A percentile compares a stretch with the other conserved stretches of the same genome.
phyloP scores from a whole-genome alignment of 2,329 filamentous ascomycete species.

The Colletotrichum camelliae region DNA sequence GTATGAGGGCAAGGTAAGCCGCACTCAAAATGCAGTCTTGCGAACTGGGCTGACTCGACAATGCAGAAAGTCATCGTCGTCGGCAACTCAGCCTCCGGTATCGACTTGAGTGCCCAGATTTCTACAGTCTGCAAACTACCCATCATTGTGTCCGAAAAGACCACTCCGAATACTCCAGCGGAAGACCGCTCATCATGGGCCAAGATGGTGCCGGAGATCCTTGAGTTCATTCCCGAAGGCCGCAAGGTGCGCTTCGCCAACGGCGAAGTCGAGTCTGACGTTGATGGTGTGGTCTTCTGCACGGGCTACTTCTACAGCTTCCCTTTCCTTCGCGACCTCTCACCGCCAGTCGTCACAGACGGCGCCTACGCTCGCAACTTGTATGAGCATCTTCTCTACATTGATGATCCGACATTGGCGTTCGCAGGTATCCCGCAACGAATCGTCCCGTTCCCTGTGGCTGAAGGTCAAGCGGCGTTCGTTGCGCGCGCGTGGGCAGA shows the following conservation, averaged over 20 bases:
- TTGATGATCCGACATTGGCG: conserved; percentile 66
- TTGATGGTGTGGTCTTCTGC: conserved; percentile 85
- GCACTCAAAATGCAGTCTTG: rapidly evolving
- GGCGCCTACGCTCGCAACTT: conserved; percentile 65
- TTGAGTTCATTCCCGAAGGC: conserved; percentile 48
- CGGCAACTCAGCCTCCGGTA: conserved; percentile 73
- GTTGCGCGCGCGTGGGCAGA: conserved; percentile 71
- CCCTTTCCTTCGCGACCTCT: conserved; percentile 66
- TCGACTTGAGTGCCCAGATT: conserved; percentile 72
- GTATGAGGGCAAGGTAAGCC: conserved; percentile 35
- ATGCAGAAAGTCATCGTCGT: conserved; percentile 68
- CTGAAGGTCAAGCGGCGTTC: conserved; percentile 72
- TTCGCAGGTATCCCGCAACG: conserved; percentile 71
- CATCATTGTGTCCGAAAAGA: conserved; percentile 62
- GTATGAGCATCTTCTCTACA: conserved; percentile 74
- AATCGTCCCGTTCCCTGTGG: conserved; percentile 74
- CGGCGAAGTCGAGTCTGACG: conserved; percentile 65
- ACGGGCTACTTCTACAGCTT: conserved; percentile 89
- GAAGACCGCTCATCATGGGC: conserved; percentile 32
- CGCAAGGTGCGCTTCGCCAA: conserved; percentile 65
- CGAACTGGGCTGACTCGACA: rapidly evolving
- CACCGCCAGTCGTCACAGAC: conserved; percentile 58
- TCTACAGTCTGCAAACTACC: conserved; percentile 55
- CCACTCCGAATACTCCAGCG: conserved; percentile 24
- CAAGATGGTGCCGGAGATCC: conserved; percentile 49